Conservation (phyloP, 2,329 filamentous ascomycete genomes). For the Reticulascus tulasneorum region DNA sequence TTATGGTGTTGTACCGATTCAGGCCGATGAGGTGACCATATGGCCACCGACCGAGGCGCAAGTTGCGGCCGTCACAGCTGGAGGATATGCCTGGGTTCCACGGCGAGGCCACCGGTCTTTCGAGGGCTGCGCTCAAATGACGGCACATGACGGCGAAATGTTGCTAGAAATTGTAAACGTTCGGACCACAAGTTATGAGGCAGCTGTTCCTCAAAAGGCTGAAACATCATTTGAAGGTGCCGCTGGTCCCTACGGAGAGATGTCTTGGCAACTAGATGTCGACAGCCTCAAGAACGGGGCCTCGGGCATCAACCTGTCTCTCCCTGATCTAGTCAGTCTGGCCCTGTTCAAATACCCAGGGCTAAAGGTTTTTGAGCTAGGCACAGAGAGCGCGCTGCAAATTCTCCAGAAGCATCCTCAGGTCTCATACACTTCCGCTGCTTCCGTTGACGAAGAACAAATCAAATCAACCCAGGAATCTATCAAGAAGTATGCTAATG, state of each 20-base stretch:
- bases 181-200: conserved; percentile 22
- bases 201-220: conserved; percentile 21
- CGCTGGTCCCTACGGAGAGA: conserved; percentile 21
- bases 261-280: conserved; percentile 22
- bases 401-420: too few species aligned
- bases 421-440: too few species aligned
- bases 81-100: conserved; percentile 17
- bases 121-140: conserved; percentile 18
- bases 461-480: too few species aligned
- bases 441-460: too few species aligned
- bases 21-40: conserved; percentile 21
- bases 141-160: conserved; percentile 18
- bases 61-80: conserved; percentile 15
- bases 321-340: conserved; percentile 12
- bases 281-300: conserved; percentile 11
- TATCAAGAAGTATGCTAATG: too few species aligned
- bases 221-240: conserved; percentile 11
- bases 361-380: conserved; percentile 17
- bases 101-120: conserved; percentile 17
- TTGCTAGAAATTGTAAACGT: conserved; percentile 23
- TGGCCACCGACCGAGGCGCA: conserved; percentile 14
- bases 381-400: conserved; percentile 6
- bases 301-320: conserved; percentile 2
- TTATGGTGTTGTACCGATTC: conserved; percentile 25
- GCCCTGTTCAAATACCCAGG: conserved; percentile 23